Evolutionary conservation across 805 yeast genomes (phyloP), one percentile per base, ranked within the genome.

Genomic region (Hyphopichia homilentoma): DNA sequence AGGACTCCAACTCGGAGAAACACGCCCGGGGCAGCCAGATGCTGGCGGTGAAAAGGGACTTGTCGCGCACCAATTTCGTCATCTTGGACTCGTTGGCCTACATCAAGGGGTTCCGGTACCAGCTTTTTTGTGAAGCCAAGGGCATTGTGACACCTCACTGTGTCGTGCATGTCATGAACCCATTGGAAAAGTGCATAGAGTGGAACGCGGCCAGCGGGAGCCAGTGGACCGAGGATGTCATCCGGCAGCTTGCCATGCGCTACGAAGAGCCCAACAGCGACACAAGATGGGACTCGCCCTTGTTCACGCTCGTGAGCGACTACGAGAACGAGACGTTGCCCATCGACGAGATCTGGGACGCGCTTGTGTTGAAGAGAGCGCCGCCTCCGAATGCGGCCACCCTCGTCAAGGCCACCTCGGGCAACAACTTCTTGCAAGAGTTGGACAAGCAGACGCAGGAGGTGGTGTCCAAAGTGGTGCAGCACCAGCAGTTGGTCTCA

Each of bases 51-150:
- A 86, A 87, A 48, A 70, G 97, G 43, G 86, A 83, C 41, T 57
- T 93, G 3, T 68, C 84, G 1, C 70, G 80, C 24, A 65, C 72
- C 19, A 79, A 75, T 14, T 70, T 93, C 18, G 97, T 93, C 1
- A 78, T 93, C 12, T 68, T 93, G 33, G 98, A 93, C 54, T 76
- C 93, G 2, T 66, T 88, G 47, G 79, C 85, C 25, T 93, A 93
- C 54, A 93, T 93, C 48, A 93, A 93, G 52, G 98, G 98, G 0
- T 88, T 89, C 55, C 68, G 98, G 39, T 93, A 93, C 59, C 98
- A 93, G 58, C 66, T 93, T 33, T 88, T 78, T 55, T 89, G 97
- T 57, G 98, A 93, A 56, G 89, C 96, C 23, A 90, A 89, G 54
- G 82, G 87, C 1, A 66, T 79, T 17, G 70, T 79, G 12, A 88